phyloP scores from a whole-genome alignment of 805 yeast genomes.

The Suhomyces faveliae region DNA sequence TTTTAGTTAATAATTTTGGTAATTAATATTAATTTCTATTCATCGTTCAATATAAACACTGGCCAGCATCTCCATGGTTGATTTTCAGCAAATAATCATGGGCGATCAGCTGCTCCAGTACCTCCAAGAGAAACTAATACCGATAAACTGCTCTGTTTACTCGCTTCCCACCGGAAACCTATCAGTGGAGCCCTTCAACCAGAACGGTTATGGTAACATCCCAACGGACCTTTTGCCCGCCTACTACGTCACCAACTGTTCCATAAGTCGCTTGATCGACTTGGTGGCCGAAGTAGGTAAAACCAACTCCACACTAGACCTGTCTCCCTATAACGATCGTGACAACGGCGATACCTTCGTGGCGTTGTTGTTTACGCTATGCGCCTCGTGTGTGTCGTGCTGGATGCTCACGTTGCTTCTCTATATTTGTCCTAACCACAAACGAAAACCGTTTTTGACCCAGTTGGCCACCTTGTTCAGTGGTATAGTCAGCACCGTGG shows the following conservation, averaged over 20 bases:
- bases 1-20: not conserved
- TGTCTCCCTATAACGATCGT: conserved; percentile 26
- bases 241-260: conserved; percentile 49
- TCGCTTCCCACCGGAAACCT: conserved; percentile 35
- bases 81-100: conserved; percentile 10
- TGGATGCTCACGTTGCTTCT: conserved; percentile 71
- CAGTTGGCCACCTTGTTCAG: conserved; percentile 56
- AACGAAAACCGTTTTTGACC: conserved; percentile 57
- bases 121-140: conserved; percentile 17
- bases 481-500: conserved; percentile 53
- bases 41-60: not conserved
- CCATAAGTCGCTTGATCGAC: conserved; percentile 12
- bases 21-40: not conserved
- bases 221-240: conserved; percentile 34
- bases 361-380: conserved; percentile 50
- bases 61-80: not conserved
- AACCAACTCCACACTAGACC: not conserved
- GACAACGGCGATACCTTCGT: conserved; percentile 44
- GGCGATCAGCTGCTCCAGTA: conserved; percentile 19
- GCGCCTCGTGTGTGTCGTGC: conserved; percentile 56
- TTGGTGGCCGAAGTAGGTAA: conserved; percentile 9
- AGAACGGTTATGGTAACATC: conserved; percentile 11
- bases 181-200: conserved; percentile 18
- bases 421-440: conserved; percentile 46
- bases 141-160: conserved; percentile 39